Base-by-base conservation (phyloP, 2,329 filamentous ascomycete species). In the Aspergillus sp. region DNA sequence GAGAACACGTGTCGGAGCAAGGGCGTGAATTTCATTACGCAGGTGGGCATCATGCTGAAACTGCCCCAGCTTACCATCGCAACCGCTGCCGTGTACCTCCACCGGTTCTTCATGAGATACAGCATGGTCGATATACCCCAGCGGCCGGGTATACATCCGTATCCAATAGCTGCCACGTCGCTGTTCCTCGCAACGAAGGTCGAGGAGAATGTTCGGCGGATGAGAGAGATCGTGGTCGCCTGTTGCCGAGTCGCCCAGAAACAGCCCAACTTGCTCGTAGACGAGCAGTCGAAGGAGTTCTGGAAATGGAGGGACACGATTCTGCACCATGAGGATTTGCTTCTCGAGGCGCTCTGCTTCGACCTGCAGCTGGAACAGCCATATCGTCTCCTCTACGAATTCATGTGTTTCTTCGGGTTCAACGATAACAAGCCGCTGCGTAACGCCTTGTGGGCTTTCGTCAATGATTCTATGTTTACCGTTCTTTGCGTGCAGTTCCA, bases 281-380 rank as follows among this genome's bases (percentile, higher is more conserved):
- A 98, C 55, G 91, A 96, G 61, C 88, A 96, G 59, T 93, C 83
- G 46, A 96, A 95, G 53, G 91, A 98, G 54, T 98, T 91, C 57
- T 98, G 91, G 91, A 78, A 83, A 51, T 98, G 91, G 91, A 77
- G 86, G 40, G 91, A 98, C 55, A 91, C 82, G 37, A 93, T 98
- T 36, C 67, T 96, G 10, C 80, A 82, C 44, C 86, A 93, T 53
- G 91, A 98, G 62, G 91, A 96, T 55, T 68, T 89, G 26, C 82
- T 98, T 66, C 72, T 98, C 11, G 91, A 96, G 58, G 78, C 78
- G 28, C 69, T 98, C 12, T 96, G 88, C 39, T 98, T 98, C 58
- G 91, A 98, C 55, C 69, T 98, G 28, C 85, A 88, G 59, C 71
- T 95, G 16, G 83, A 93, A 45, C 84, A 86, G 39, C 89, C 91